Evolutionary conservation across 495 filamentous ascomycete genomes (phyloP), one percentile per base, ranked within the genome.

Genomic region (Podospora pseudocomata): DNA sequence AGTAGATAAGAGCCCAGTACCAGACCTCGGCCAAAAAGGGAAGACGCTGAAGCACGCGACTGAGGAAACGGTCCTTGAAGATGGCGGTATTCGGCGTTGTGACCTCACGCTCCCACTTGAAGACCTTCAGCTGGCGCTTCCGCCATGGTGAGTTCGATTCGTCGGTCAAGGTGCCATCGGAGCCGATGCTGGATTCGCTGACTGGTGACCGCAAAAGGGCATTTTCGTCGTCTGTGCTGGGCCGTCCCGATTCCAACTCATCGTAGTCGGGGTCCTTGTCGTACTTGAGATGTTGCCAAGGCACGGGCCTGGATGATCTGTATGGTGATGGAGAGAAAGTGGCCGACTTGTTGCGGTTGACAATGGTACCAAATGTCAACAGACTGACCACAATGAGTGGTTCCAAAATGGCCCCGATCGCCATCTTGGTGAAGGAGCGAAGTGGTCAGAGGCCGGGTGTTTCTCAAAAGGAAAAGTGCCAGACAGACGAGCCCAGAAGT

Each of bases 11-110:
- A 58, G 87, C 87, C 91, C 91, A 94, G 71, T 94, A 94, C 83
- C 89, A 93, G 72, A 89, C 89, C 76, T 94, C 91, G 26, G 89
- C 86, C 30, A 94, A 75, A 71, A 94, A 94, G 13, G 91, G 91
- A 64, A 91, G 86, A 68, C 86, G 88, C 49, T 84, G 80, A 6
- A 94, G 80, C 26, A 92, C 67, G 2, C 87, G 79, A 67, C 76
- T 78, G 63, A 77, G 75, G 30, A 77, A 63, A 16, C 74, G 73
- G 60, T 77, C 70, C 27, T 63, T 68, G 63, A 73, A 68, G 18
- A 76, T 27, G 57, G 74, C 75, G 13, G 72, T 77, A 63, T 77
- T 73, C 11, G 75, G 75, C 30, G 71, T 70, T 23, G 67, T 74
- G 16, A 77, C 69, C 23, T 71, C 69, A 18, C 30, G 67, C 58